Conservation (phyloP, 192 early-diverging fungal genomes). For the Piromyces sp. region DNA sequence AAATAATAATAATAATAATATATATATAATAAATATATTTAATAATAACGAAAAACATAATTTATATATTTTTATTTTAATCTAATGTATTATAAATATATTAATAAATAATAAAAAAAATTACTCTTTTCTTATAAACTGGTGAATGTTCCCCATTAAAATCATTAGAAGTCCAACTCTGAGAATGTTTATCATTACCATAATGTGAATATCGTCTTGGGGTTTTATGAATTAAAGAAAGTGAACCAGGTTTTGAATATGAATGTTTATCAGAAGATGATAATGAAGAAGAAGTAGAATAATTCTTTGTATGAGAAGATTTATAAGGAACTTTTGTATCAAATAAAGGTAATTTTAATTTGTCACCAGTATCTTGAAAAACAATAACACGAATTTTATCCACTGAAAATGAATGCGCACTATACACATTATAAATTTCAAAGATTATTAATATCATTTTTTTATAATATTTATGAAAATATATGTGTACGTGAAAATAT, state of each 20-base stretch:
- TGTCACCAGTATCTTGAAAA: conserved; percentile 13
- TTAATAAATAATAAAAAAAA: no score
- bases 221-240: neutral
- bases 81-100: no score
- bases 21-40: no score
- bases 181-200: neutral
- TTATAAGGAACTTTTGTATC: conserved; percentile 1
- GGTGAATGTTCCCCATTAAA: neutral
- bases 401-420: neutral
- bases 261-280: neutral
- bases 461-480: no score
- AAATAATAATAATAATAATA: no score
- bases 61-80: no score
- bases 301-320: neutral
- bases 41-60: no score
- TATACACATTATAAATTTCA: no score
- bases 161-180: neutral
- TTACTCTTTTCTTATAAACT: neutral
- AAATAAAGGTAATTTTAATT: conserved; percentile 7
- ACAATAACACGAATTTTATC: conserved; percentile 6
- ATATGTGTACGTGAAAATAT: no score
- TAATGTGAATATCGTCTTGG: neutral
- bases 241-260: neutral
- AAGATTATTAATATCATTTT: no score
- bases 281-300: neutral